A percentile compares a stretch with the other conserved stretches of the same genome.
Conservation (phyloP, 208 protist genomes). For the Trypanosoma brucei region DNA sequence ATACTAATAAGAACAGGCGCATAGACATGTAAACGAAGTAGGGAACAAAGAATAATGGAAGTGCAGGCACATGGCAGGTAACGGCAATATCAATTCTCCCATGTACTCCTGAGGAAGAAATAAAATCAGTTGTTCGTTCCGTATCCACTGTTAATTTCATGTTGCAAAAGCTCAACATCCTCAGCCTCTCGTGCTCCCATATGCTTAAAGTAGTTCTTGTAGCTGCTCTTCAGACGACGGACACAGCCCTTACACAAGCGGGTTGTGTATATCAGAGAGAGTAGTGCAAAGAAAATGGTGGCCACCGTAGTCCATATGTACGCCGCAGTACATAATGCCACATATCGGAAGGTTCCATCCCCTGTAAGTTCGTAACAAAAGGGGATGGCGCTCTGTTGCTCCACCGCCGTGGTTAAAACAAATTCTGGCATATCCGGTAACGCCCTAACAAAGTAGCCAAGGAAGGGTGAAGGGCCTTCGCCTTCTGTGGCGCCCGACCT, state of each 20-base stretch:
- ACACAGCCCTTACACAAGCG: slow-evolving; percentile 3
- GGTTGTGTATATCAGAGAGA: slow-evolving; percentile 13
- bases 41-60: too few species aligned
- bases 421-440: slow-evolving; percentile 87
- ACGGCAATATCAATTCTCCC: not conserved
- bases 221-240: not conserved
- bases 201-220: not conserved
- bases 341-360: slow-evolving; percentile 69
- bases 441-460: slow-evolving; percentile 62
- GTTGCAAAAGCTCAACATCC: slow-evolving; percentile 3
- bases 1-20: too few species aligned
- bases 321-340: slow-evolving; percentile 70
- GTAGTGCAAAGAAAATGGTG: slow-evolving; percentile 26
- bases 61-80: too few species aligned
- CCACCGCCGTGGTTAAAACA: slow-evolving; percentile 60
- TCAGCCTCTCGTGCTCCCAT: not conserved
- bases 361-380: slow-evolving; percentile 83
- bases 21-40: too few species aligned
- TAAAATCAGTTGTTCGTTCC: slow-evolving; percentile 1
- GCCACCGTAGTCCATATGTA: slow-evolving; percentile 62
- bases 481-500: slow-evolving; percentile 27
- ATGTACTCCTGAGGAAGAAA: not conserved
- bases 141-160: not conserved
- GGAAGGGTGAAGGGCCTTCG: slow-evolving; percentile 43
- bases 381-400: slow-evolving; percentile 75